Conservation (phyloP, 2,329 filamentous ascomycete species). For the Sporothrix luriei region DNA sequence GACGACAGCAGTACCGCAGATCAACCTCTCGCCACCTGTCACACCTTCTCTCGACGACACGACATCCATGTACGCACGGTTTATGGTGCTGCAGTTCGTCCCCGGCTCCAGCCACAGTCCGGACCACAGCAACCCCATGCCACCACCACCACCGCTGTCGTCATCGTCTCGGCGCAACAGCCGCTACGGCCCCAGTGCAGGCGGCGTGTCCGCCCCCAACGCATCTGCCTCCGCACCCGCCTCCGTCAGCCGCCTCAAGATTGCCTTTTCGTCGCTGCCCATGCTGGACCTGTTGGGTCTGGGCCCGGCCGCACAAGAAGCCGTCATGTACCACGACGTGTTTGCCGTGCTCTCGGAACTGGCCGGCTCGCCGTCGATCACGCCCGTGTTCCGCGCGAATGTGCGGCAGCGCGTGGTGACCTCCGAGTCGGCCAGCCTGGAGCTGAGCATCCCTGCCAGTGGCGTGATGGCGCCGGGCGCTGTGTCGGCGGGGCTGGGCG, state of each 20-base stretch:
- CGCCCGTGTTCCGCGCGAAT: constrained; percentile 49
- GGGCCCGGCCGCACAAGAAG: constrained; percentile 42
- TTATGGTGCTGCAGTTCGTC: constrained; percentile 41
- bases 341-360: constrained; percentile 59
- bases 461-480: constrained; percentile 22
- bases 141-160: constrained; percentile 23
- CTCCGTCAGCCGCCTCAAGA: constrained; percentile 42
- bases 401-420: constrained; percentile 47
- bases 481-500: constrained; percentile 30
- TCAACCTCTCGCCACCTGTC: neutral
- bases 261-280: constrained; percentile 46
- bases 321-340: constrained; percentile 53
- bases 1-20: neutral
- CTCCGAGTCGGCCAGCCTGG: constrained; percentile 36
- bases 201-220: constrained; percentile 25
- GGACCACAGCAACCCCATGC: constrained; percentile 37
- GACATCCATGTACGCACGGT: constrained; percentile 38
- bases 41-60: constrained; percentile 18
- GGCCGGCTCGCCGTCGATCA: constrained; percentile 48
- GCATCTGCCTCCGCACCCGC: constrained; percentile 4
- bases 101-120: constrained; percentile 25
- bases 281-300: constrained; percentile 54
- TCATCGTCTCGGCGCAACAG: constrained; percentile 4
- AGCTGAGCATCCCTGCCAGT: constrained; percentile 34
- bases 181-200: constrained; percentile 38